phyloP scores from a whole-genome alignment of 2,329 filamentous ascomycete species.

The Fusarium udum region DNA sequence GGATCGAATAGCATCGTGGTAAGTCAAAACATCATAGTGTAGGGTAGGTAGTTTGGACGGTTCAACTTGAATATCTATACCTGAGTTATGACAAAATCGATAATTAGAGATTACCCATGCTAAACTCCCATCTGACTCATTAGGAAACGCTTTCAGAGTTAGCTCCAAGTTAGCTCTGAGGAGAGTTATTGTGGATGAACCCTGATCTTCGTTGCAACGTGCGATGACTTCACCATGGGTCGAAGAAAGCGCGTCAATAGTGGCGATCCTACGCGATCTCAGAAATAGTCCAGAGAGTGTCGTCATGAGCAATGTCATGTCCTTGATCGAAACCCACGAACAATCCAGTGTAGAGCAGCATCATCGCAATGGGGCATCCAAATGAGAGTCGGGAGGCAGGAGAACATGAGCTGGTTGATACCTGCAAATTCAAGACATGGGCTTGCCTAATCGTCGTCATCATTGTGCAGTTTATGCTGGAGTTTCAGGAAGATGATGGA shows the following conservation, averaged over 20 bases:
- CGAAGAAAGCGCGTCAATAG: not conserved
- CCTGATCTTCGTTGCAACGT: not conserved
- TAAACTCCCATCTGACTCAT: not conserved
- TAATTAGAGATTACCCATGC: not conserved
- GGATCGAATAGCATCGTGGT: conserved; percentile 10
- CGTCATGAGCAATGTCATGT: conserved; percentile 22
- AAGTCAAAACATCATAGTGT: not conserved
- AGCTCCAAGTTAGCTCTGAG: not conserved
- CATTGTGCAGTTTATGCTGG: not conserved
- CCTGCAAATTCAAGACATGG: not conserved
- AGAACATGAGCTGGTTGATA: not conserved
- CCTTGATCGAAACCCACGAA: not conserved
- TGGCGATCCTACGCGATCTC: conserved; percentile 1
- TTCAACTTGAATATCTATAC: not conserved
- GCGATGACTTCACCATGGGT: conserved; percentile 5
- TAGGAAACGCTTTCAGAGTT: not conserved
- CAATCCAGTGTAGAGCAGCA: not conserved
- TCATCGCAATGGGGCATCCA: not conserved
- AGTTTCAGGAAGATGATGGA: not conserved
- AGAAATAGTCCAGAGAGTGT: not conserved
- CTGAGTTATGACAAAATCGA: not conserved
- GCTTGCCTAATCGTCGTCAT: conserved; percentile 2
- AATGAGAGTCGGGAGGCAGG: not conserved
- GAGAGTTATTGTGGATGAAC: not conserved
- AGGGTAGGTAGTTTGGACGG: conserved; percentile 6